Base-by-base conservation (phyloP, 2,329 filamentous ascomycete genomes). In the Neofusicoccum ribis region DNA sequence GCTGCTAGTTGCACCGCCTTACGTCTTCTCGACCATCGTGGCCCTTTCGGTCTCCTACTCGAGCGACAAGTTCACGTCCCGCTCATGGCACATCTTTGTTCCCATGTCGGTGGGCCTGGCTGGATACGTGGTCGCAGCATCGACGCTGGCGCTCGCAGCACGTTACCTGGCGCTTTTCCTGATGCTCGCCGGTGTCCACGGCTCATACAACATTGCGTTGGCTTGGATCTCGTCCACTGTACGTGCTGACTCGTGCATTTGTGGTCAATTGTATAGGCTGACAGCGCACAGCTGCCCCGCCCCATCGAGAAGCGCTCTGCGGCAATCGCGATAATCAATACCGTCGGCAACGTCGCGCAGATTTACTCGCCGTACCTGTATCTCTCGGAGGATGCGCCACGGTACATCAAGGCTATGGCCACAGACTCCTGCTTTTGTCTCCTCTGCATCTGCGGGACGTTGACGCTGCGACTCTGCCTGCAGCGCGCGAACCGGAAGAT, bases 401-500 rank as follows among this genome's bases (percentile, higher is more conserved):
- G 44, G n/a, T 50, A 49, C 34, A 27, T 37, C 34, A 20, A 61
- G 20, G 56, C 56, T 41, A 60, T 60, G 41, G 43, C 43, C 8
- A 36, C 36, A 15, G 17, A 49, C 52, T 20, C 58, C 7, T 37
- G 39, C 27, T 49, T 37, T 23, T 49, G 31, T 17, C 20, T 61
- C 23, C n/a, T n/a, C n/a, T 49, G 58, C 31, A 47, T 49, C 11
- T 49, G 43, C 34, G 58, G 37, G 3, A 49, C 31, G 9, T 20
- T 36, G 2, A n/a, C 31, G 6, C 34, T 47, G 27, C 56, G 44
- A n/a, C n/a, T 49, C 46, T 62, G 59, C 44, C 31, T 62, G 59
- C 36, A n/a, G 44, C 36, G 43, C 20, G 58, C 27, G 44, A 61
- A 61, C 43, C 58, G 59, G 59, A 62, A 41, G 59, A 49, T 62